Percentiles rank a stretch among this genome's conserved stretches.
Conservation (phyloP, 2,329 filamentous ascomycete genomes). For the Fusarium marasasianum region DNA sequence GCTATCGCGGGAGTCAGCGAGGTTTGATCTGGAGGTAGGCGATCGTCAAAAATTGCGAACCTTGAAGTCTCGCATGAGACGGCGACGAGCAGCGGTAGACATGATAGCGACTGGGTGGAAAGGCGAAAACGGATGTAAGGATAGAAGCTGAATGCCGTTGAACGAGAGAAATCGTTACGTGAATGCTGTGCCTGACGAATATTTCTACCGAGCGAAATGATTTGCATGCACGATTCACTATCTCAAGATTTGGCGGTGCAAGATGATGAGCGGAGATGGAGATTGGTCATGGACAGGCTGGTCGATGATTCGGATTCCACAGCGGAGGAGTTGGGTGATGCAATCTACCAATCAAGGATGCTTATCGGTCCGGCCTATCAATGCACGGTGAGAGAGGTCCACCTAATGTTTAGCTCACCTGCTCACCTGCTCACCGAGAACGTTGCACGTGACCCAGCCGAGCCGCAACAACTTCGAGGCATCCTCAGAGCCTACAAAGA, state of each 20-base stretch:
- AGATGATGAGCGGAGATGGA: constrained; percentile 32
- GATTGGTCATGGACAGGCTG: constrained; percentile 42
- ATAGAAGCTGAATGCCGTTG: not conserved
- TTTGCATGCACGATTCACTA: constrained; percentile 19
- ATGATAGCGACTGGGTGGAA: constrained; percentile 46
- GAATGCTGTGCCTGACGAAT: not conserved
- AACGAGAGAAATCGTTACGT: not conserved
- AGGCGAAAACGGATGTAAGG: not conserved
- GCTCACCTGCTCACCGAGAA: not conserved
- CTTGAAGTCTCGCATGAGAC: constrained; percentile 99
- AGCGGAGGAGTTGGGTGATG: constrained; percentile 22
- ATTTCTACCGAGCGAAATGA: not conserved
- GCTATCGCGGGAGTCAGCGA: constrained; percentile 60
- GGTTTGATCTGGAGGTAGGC: not conserved
- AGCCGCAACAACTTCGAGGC: not conserved
- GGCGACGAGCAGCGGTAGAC: constrained; percentile 95
- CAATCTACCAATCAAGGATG: constrained; percentile 38
- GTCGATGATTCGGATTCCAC: constrained; percentile 26
- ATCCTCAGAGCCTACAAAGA: not conserved
- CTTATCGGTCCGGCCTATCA: constrained; percentile 20
- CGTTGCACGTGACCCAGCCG: not conserved
- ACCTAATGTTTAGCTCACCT: not conserved
- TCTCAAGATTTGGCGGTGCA: constrained; percentile 18
- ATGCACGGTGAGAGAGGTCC: not conserved
- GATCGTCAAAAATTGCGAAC: constrained; percentile 57